These are phyloP conservation scores for Barnettozyma californica DNA, from an alignment of 805 yeast genomes.

Conservation along the genomic window DNA sequence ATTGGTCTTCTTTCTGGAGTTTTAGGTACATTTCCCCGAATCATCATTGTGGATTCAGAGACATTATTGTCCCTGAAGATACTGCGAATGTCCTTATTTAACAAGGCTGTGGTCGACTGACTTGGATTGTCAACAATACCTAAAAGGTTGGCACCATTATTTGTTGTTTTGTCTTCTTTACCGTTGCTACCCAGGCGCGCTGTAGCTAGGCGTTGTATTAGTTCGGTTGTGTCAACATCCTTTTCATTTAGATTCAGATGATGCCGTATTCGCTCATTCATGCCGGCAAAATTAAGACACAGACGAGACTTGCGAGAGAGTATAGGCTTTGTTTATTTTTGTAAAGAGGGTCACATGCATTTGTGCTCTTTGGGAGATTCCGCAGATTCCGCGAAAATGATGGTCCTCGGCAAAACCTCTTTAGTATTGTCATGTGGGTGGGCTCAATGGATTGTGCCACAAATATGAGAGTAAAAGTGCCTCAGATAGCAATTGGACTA, in stretches of 20 bases:
- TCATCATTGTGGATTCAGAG: constrained; percentile 20
- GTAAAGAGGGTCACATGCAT: no score
- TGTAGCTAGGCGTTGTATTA: constrained; percentile 4
- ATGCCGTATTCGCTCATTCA: constrained; percentile 6
- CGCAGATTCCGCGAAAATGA: not conserved
- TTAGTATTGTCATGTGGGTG: not conserved
- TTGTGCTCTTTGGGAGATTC: not conserved
- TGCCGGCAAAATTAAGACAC: not conserved
- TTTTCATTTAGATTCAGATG: not conserved
- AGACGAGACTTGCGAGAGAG: not conserved
- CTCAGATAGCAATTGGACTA: not conserved
- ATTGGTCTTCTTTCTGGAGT: constrained; percentile 19
- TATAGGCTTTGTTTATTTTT: not conserved
- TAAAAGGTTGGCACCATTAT: not conserved
- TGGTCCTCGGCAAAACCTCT: not conserved
- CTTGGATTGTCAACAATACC: not conserved
- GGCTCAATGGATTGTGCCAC: not conserved
- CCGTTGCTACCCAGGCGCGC: not conserved
- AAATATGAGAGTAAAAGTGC: not conserved
- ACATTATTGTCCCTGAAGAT: constrained; percentile 8
- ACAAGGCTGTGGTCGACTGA: constrained; percentile 7
- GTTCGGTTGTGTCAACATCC: constrained; percentile 4
- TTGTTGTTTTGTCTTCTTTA: not conserved
- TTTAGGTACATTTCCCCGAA: constrained; percentile 11
- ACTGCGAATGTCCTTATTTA: constrained; percentile 3